Evolutionary conservation across 2,329 filamentous ascomycete genomes (phyloP).

Genomic region (Beauveria pseudobassiana): DNA sequence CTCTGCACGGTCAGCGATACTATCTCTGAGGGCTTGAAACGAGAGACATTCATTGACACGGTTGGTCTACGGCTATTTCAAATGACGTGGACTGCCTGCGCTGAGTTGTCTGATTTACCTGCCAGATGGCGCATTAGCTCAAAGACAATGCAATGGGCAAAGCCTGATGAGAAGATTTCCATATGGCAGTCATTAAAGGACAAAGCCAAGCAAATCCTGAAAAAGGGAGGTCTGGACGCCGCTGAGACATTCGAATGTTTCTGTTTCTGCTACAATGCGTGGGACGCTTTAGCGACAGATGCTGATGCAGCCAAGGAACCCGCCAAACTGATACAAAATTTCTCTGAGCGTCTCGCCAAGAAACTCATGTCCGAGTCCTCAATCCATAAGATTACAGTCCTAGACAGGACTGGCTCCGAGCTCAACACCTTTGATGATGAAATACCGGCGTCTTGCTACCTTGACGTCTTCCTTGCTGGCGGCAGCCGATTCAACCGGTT

Average conservation of each 20-base stretch:
- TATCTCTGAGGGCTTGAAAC: conserved; percentile 33
- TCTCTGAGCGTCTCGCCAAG: conserved; percentile 25
- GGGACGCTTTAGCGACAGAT: conserved; percentile 32
- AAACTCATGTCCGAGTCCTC: conserved; percentile 21
- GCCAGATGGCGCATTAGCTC: conserved; percentile 35
- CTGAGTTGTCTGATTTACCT: conserved; percentile 16
- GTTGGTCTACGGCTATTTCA: conserved; percentile 30
- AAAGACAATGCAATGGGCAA: conserved; percentile 28
- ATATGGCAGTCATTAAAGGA: conserved; percentile 28
- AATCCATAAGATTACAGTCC: conserved; percentile 17
- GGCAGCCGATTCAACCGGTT: conserved; percentile 26
- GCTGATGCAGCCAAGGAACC: conserved; percentile 22
- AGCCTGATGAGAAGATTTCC: conserved; percentile 20
- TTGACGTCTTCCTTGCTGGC: conserved; percentile 27
- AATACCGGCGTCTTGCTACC: conserved; percentile 17
- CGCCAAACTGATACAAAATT: conserved; percentile 25
- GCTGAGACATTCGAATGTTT: conserved; percentile 34
- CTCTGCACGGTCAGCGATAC: conserved; percentile 36
- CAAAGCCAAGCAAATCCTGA: conserved; percentile 26
- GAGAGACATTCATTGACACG: conserved; percentile 35
- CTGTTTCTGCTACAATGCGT: conserved; percentile 30
- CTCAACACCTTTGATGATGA: not conserved
- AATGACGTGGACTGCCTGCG: conserved; percentile 6
- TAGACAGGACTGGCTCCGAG: not conserved
- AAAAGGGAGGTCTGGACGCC: conserved; percentile 24